Percentiles rank a stretch among this genome's conserved stretches.
phyloP scores from a whole-genome alignment of 2,329 filamentous ascomycete species.

The Cordyceps cicadae region DNA sequence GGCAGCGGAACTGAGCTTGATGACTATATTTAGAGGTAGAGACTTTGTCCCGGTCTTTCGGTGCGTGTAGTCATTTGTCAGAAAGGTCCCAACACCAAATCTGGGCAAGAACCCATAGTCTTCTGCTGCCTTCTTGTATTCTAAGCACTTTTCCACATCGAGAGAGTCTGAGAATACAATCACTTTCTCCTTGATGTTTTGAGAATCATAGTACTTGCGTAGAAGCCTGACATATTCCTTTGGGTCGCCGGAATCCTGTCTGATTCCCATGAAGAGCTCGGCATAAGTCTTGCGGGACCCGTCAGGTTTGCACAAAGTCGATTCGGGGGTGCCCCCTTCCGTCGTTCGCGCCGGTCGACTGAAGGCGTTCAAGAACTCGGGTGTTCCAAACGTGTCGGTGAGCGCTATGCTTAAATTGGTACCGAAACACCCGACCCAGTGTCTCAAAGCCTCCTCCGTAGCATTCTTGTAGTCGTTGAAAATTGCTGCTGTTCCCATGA shows the following conservation, averaged over 20 bases:
- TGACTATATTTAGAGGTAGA: slow-evolving; percentile 89
- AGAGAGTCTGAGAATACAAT: slow-evolving; percentile 95
- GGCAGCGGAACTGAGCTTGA: slow-evolving; percentile 82
- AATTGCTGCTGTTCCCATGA: slow-evolving; percentile 95
- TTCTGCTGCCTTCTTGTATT: slow-evolving; percentile 82
- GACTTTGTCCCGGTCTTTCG: slow-evolving; percentile 71
- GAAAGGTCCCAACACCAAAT: slow-evolving; percentile 90
- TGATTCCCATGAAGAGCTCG: slow-evolving; percentile 71
- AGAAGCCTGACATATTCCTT: slow-evolving; percentile 69
- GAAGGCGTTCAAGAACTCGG: slow-evolving; percentile 80
- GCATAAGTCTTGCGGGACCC: slow-evolving; percentile 59
- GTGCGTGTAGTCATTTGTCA: slow-evolving; percentile 89
- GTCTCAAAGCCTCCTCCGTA: slow-evolving; percentile 73
- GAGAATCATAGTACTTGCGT: slow-evolving; percentile 68
- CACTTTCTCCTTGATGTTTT: slow-evolving; percentile 71
- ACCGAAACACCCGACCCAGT: slow-evolving; percentile 90
- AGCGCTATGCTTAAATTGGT: slow-evolving; percentile 77
- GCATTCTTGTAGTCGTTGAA: slow-evolving; percentile 76
- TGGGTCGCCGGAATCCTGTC: slow-evolving; percentile 87
- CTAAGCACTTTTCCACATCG: slow-evolving; percentile 80
- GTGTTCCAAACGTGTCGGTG: slow-evolving; percentile 94
- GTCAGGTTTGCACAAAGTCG: slow-evolving; percentile 32
- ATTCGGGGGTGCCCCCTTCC: slow-evolving; percentile 31
- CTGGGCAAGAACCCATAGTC: slow-evolving; percentile 72
- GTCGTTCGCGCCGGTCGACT: slow-evolving; percentile 50